phyloP scores from a whole-genome alignment of 179 eudicot genomes.

The Nepenthes alata region DNA sequence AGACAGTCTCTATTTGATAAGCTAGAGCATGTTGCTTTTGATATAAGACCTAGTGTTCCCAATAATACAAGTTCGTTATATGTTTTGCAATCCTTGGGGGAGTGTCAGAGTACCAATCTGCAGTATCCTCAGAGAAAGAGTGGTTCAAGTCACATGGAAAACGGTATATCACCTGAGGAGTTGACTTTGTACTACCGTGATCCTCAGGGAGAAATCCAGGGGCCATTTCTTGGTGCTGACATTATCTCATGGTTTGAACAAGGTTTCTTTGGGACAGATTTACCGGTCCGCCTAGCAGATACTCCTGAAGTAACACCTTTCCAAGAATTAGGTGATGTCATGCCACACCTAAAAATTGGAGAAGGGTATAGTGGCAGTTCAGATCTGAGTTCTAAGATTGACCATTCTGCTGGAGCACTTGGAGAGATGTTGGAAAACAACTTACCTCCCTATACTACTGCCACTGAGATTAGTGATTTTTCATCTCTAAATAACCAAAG shows the following conservation, averaged over 20 bases:
- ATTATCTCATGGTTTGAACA: constrained; percentile 96
- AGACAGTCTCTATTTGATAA: constrained; percentile 22
- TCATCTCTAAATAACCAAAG: constrained; percentile 23
- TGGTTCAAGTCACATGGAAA: constrained; percentile 20
- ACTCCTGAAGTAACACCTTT: constrained; percentile 69
- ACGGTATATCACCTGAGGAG: constrained; percentile 57
- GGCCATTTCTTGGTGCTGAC: constrained; percentile 95
- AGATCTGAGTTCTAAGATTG: constrained; percentile 23
- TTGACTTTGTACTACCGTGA: constrained; percentile 65
- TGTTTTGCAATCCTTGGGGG: constrained; percentile 28
- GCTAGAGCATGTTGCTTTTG: constrained; percentile 17
- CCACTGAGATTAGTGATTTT: constrained; percentile 26
- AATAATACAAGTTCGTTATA: constrained; percentile 40
- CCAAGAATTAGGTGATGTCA: constrained; percentile 63
- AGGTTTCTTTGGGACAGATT: constrained; percentile 83
- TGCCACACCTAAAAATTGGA: constrained; percentile 60
- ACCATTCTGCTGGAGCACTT: constrained; percentile 20
- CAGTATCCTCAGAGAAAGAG: constrained; percentile 25
- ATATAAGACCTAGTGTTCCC: constrained; percentile 26
- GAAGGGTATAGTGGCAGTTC: constrained; percentile 21
- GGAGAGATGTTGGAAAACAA: constrained; percentile 21
- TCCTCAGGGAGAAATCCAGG: constrained; percentile 95
- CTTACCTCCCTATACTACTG: constrained; percentile 19
- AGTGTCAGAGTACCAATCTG: constrained; percentile 22
- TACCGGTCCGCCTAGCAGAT: constrained; percentile 75